Base-by-base conservation (phyloP, 768 basidiomycete species). In the Cubamyces sp. region DNA sequence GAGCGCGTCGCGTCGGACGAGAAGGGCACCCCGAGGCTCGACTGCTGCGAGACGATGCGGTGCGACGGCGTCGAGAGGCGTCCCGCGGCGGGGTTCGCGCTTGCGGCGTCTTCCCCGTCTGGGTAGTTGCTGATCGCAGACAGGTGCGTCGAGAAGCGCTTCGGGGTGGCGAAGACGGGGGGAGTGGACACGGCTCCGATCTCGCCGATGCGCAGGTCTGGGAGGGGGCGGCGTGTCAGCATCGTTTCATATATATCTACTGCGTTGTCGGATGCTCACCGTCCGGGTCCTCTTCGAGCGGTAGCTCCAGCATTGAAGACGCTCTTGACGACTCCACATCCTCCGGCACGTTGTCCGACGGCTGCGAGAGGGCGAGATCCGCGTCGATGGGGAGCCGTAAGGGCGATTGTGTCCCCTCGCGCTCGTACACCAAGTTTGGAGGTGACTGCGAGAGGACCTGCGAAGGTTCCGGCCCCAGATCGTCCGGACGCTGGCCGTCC, bases 131-230 rank as follows among this genome's bases (percentile, higher is more conserved):
- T 63, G n/a, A 66, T 28, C 42, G 73, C 48, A n/a, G 72, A 70
- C 12, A 74, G 66, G 21, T 68, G 70, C 3, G 64, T 69, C 1
- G 73, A 75, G 39, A 67, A 64, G 15, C 81, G 82, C 49, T 77
- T 76, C 28, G 78, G 73, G 3, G 74, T 69, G 3, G 72, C 65
- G 15, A 76, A 74, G n/a, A 79, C 74, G 11, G 81, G 75, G 0
- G 86, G 86, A 0, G 84, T 86, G 11, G 76, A 71, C 3, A 79
- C 70, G 0, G 84, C 79, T 62, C 83, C 84, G 6, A 87, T 75
- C 34, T 75, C 69, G 23, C 84, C 82, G 28, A 87, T 70, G 42
- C 84, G 82, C 67, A 84, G 76, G 16, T 79, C 85, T 87, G 66
- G 7, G 57, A 61, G 46, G 61, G 46, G 9, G 30, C 8, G 14